Conservation (phyloP, 768 basidiomycete species). For the Russula abietina region DNA sequence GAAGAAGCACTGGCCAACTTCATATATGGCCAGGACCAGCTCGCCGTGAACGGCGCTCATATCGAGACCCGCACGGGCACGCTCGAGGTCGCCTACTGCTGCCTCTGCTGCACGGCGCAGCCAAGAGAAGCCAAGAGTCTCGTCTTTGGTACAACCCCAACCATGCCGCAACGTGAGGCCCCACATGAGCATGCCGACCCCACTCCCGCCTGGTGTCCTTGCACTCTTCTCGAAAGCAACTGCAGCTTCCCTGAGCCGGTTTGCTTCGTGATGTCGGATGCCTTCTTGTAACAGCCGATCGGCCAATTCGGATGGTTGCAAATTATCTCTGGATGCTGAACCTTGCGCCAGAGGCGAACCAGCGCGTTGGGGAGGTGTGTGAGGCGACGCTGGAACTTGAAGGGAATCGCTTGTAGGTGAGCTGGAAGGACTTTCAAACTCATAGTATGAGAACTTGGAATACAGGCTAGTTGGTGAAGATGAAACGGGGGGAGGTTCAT, state of each 20-base stretch:
- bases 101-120: conserved; percentile 73
- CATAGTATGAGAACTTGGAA: conserved; percentile 32
- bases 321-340: conserved; percentile 16
- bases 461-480: conserved; percentile 27
- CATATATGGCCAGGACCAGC: conserved; percentile 83
- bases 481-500: conserved; percentile 17
- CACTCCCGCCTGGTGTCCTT: conserved; percentile 68
- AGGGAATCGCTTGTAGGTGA: conserved; percentile 16
- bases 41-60: conserved; percentile 57
- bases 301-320: conserved; percentile 36
- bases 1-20: conserved; percentile 89
- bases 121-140: conserved; percentile 77
- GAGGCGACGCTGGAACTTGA: conserved; percentile 23
- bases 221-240: conserved; percentile 72
- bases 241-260: conserved; percentile 63
- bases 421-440: conserved; percentile 24
- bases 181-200: conserved; percentile 91
- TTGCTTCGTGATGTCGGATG: conserved; percentile 71
- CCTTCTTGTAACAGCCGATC: conserved; percentile 71
- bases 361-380: conserved; percentile 6
- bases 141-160: conserved; percentile 81
- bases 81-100: conserved; percentile 72
- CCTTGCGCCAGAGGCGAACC: background rate
- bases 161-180: conserved; percentile 80
- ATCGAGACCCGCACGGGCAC: conserved; percentile 49